Evolutionary conservation across 495 filamentous ascomycete genomes (phyloP).

Genomic region (Aspergillus funiculosus): DNA sequence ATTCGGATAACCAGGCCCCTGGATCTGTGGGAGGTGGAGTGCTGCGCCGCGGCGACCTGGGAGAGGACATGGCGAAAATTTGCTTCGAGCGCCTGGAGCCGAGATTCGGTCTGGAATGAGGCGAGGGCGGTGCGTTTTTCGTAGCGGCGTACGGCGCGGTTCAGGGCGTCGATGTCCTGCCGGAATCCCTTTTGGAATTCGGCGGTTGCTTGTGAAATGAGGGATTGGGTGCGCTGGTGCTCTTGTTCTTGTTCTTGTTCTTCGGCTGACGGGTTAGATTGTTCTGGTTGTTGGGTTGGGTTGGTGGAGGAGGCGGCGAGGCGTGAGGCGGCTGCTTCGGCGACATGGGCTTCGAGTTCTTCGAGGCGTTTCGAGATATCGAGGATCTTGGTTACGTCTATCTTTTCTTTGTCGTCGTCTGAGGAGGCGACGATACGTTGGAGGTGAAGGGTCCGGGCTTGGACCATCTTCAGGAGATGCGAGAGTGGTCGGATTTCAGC

Average conservation of each 20-base stretch:
- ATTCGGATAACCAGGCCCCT: slow-evolving; percentile 21
- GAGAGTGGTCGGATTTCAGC: slow-evolving; percentile 76
- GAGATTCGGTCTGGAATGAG: slow-evolving; percentile 65
- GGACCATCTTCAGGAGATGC: slow-evolving; percentile 74
- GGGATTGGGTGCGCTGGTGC: slow-evolving; percentile 23
- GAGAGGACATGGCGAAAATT: slow-evolving; percentile 71
- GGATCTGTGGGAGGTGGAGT: slow-evolving; percentile 17
- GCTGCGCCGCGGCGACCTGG: slow-evolving; percentile 69
- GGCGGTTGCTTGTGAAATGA: slow-evolving; percentile 45
- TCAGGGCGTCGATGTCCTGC: slow-evolving; percentile 82
- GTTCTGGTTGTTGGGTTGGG: too few species aligned
- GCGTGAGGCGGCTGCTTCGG: slow-evolving; percentile 32
- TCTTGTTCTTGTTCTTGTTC: slow-evolving; percentile 6
- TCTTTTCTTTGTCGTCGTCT: slow-evolving; percentile 30
- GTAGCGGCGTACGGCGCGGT: slow-evolving; percentile 85
- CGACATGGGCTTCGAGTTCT: slow-evolving; percentile 60
- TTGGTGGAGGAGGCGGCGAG: slow-evolving; percentile 14
- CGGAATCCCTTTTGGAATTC: slow-evolving; percentile 63
- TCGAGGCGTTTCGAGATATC: slow-evolving; percentile 61
- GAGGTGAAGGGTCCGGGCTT: slow-evolving; percentile 73
- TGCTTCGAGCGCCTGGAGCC: slow-evolving; percentile 61
- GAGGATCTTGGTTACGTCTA: slow-evolving; percentile 41
- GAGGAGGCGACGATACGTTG: slow-evolving; percentile 63
- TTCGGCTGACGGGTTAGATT: background rate
- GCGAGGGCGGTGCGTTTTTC: slow-evolving; percentile 79